phyloP scores from a whole-genome alignment of 768 basidiomycete species.

The Suillus sp. region DNA sequence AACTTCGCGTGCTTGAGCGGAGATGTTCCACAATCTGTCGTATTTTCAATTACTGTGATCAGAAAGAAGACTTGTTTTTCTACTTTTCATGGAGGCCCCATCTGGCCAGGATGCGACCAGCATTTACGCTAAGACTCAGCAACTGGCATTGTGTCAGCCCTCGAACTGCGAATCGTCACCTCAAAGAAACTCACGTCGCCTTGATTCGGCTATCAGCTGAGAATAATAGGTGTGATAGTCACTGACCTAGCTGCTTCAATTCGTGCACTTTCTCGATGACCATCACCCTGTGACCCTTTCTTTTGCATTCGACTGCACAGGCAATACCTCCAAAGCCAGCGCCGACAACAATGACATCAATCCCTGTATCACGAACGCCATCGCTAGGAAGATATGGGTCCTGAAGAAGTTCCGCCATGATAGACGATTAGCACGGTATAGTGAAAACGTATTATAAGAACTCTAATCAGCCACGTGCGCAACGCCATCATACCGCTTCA shows the following conservation, averaged over 20 bases:
- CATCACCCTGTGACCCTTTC: slow-evolving; percentile 24
- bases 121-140: slow-evolving; percentile 23
- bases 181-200: slow-evolving; percentile 16
- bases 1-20: slow-evolving; percentile 19
- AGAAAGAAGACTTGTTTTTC: slow-evolving; percentile 18
- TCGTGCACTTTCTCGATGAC: slow-evolving; percentile 26
- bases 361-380: slow-evolving; percentile 11
- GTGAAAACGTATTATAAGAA: neutral
- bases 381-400: neutral
- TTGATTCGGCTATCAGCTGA: slow-evolving; percentile 18
- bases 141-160: slow-evolving; percentile 15
- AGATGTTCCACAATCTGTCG: slow-evolving; percentile 25
- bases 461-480: neutral
- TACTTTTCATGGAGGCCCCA: slow-evolving; percentile 26
- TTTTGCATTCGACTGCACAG: slow-evolving; percentile 30
- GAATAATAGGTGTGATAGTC: neutral
- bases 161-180: neutral
- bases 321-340: slow-evolving; percentile 31
- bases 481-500: no score
- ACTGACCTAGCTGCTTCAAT: slow-evolving; percentile 20
- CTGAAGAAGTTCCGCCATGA: neutral
- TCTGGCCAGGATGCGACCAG: slow-evolving; percentile 26
- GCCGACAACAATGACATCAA: slow-evolving; percentile 26
- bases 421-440: neutral
- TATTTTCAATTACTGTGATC: slow-evolving; percentile 13